A percentile compares a stretch with the other conserved stretches of the same genome.
These are phyloP conservation scores for Amanita rubescens DNA, from an alignment of 768 basidiomycete genomes.

Conservation along the genomic window DNA sequence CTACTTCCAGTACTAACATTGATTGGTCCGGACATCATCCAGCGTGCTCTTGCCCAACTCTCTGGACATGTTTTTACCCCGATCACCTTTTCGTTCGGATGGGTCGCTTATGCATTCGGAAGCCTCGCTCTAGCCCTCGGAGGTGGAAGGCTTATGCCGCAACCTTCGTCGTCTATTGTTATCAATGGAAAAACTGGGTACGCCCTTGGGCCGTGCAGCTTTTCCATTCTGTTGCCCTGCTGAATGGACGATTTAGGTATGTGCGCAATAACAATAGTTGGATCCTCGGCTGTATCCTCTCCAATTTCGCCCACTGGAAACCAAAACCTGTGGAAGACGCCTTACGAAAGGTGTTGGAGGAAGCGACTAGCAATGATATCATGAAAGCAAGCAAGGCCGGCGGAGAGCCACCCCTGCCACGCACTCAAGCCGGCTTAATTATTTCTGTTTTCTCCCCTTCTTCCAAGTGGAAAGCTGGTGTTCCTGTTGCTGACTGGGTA, in stretches of 20 bases:
- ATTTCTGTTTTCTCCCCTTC: conserved; percentile 13
- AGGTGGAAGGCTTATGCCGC: conserved; percentile 19
- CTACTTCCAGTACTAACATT: conserved; percentile 21
- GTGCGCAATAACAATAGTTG: conserved; percentile 19
- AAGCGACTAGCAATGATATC: neutral
- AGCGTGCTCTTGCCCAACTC: conserved; percentile 21
- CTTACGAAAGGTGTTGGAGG: conserved; percentile 9
- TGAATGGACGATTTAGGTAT: conserved; percentile 4
- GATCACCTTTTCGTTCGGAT: conserved; percentile 26
- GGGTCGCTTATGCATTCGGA: conserved; percentile 23
- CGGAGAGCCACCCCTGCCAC: neutral
- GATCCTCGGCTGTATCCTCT: conserved; percentile 22
- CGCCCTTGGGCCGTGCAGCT: neutral
- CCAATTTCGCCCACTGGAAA: conserved; percentile 16
- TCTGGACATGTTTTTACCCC: conserved; percentile 16
- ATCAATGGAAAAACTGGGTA: conserved; percentile 15
- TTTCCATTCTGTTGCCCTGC: neutral
- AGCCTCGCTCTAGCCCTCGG: conserved; percentile 17
- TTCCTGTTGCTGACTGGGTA: conserved; percentile 20
- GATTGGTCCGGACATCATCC: conserved; percentile 26
- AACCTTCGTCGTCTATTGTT: conserved; percentile 12
- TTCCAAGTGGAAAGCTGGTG: conserved; percentile 10
- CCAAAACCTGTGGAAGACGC: conserved; percentile 10
- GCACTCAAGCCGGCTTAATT: neutral
- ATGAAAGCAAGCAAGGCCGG: neutral